Percentiles rank a stretch among this genome's conserved stretches.
These are phyloP conservation scores for Saccharomyces uvarum DNA, from an alignment of 1,139 yeast species.

Conservation along the genomic window DNA sequence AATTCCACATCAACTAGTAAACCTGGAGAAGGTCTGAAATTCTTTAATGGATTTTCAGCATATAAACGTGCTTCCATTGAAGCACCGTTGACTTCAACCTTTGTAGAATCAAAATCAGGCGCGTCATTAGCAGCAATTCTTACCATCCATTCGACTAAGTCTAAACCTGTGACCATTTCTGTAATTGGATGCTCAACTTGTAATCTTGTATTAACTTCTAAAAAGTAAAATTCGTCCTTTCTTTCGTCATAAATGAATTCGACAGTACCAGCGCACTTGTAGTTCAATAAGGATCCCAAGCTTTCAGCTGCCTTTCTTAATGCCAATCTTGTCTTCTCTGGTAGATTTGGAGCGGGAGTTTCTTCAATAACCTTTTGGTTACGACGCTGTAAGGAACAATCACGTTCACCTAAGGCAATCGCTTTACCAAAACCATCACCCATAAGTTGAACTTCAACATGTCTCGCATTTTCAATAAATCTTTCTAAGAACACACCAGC, in stretches of 20 bases:
- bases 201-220: slow-evolving; percentile 92
- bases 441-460: slow-evolving; percentile 91
- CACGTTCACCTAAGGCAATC: slow-evolving; percentile 91
- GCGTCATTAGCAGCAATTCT: slow-evolving; percentile 82
- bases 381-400: slow-evolving; percentile 93
- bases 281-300: slow-evolving; percentile 70
- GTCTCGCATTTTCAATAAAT: slow-evolving; percentile 89
- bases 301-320: slow-evolving; percentile 84
- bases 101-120: slow-evolving; percentile 56
- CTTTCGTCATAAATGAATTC: slow-evolving; percentile 85
- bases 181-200: slow-evolving; percentile 98
- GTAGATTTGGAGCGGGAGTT: slow-evolving; percentile 93
- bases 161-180: slow-evolving; percentile 88
- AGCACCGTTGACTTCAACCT: slow-evolving; percentile 64
- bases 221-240: slow-evolving; percentile 82
- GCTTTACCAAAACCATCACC: slow-evolving; percentile 94
- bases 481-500: slow-evolving; percentile 91
- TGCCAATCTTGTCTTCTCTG: slow-evolving; percentile 61
- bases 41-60: slow-evolving; percentile 94
- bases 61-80: slow-evolving; percentile 94
- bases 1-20: slow-evolving; percentile 77
- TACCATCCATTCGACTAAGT: slow-evolving; percentile 95
- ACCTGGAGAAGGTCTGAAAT: slow-evolving; percentile 93
- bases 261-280: slow-evolving; percentile 95
- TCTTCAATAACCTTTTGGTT: slow-evolving; percentile 94